Conservation (phyloP, 176 grass and related monocot genomes). For the Musa beccarii region DNA sequence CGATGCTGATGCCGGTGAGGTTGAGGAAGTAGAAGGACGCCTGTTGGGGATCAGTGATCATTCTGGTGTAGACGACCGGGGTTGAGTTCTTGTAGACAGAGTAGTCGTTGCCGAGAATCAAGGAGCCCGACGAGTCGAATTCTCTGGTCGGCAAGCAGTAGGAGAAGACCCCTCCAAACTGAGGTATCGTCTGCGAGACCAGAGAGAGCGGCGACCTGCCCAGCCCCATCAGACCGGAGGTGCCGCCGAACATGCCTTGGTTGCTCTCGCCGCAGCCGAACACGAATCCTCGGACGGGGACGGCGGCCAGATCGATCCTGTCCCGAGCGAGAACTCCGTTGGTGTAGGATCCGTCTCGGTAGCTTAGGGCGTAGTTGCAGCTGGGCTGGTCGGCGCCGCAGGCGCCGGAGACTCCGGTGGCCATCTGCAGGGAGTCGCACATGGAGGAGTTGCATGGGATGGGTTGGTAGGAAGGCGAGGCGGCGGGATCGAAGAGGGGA, state of each 20-base stretch:
- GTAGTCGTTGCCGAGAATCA: neutral
- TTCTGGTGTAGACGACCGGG: neutral
- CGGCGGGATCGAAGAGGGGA: slow-evolving; percentile 59
- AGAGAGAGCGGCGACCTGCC: slow-evolving; percentile 66
- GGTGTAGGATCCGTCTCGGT: slow-evolving; percentile 61
- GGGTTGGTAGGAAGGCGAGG: slow-evolving; percentile 43
- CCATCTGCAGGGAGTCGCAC: slow-evolving; percentile 31
- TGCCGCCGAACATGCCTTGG: slow-evolving; percentile 63
- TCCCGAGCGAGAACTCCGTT: slow-evolving; percentile 53
- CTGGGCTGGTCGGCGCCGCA: slow-evolving; percentile 22
- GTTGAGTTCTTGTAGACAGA: neutral
- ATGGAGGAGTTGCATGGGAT: slow-evolving; percentile 48
- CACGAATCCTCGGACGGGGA: neutral
- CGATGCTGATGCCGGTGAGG: slow-evolving; percentile 10
- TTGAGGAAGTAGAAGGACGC: slow-evolving; percentile 16
- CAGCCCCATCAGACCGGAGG: slow-evolving; percentile 71
- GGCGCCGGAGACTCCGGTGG: slow-evolving; percentile 8
- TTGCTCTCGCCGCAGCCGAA: slow-evolving; percentile 40
- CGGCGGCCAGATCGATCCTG: slow-evolving; percentile 31
- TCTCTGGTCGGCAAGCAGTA: slow-evolving; percentile 65
- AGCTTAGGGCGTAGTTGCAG: slow-evolving; percentile 55
- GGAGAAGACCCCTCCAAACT: slow-evolving; percentile 68
- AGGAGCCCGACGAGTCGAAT: slow-evolving; percentile 39
- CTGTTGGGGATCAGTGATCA: neutral
- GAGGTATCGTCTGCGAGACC: slow-evolving; percentile 43